These are phyloP conservation scores for Phytophthora quininea DNA, from an alignment of 352 stramenopile species.

Conservation along the genomic window DNA sequence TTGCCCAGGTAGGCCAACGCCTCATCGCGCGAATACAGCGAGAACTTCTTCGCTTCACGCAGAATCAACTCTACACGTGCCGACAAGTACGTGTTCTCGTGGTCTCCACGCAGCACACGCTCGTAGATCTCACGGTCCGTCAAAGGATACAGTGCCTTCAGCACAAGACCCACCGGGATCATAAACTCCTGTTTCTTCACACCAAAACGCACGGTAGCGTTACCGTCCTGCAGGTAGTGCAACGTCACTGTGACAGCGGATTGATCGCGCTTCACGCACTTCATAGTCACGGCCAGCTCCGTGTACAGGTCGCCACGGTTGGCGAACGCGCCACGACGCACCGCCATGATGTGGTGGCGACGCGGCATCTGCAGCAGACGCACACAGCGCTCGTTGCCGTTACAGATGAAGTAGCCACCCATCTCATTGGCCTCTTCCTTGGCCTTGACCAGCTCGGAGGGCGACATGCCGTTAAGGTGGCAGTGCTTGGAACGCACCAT, in stretches of 20 bases:
- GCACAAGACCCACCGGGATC: constrained; percentile 95
- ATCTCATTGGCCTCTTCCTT: constrained; percentile 97
- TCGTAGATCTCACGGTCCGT: constrained; percentile 97
- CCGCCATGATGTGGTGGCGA: constrained; percentile 91
- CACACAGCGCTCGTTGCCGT: constrained; percentile 98
- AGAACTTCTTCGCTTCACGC: constrained; percentile 95
- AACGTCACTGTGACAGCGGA: constrained; percentile 97
- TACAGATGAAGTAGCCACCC: constrained; percentile 99
- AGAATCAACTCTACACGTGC: constrained; percentile 97
- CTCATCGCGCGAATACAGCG: constrained; percentile 87
- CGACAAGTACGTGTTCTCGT: constrained; percentile 97
- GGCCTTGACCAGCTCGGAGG: constrained; percentile 87
- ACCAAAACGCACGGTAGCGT: constrained; percentile 96
- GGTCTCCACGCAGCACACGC: constrained; percentile 94
- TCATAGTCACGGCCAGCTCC: constrained; percentile 97
- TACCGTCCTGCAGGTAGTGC: constrained; percentile 98
- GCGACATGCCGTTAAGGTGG: constrained; percentile 91
- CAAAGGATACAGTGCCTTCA: constrained; percentile 95
- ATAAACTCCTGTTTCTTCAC: constrained; percentile 99
- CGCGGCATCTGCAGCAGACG: constrained; percentile 96
- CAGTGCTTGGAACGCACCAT: constrained; percentile 98
- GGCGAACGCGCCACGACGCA: constrained; percentile 97
- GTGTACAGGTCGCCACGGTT: constrained; percentile 97
- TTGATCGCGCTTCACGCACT: constrained; percentile 96
- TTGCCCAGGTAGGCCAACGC: constrained; percentile 96